phyloP scores from a whole-genome alignment of 768 basidiomycete genomes.

The Leccinum pellstonianum region DNA sequence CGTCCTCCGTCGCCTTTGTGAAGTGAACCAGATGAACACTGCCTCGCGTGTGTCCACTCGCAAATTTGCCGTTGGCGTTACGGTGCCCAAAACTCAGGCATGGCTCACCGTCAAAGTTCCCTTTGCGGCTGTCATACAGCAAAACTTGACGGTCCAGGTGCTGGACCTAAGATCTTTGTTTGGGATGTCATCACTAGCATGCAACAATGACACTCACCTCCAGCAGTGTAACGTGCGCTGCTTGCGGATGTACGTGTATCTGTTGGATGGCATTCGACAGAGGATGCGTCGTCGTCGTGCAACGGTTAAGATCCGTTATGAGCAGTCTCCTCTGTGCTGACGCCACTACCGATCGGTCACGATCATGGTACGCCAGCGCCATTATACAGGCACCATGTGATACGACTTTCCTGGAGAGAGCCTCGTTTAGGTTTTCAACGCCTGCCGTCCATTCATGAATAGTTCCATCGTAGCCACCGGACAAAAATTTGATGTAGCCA shows the following conservation, averaged over 20 bases:
- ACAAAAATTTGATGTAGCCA: constrained; percentile 41
- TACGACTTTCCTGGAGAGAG: constrained; percentile 29
- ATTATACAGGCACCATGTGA: constrained; percentile 31
- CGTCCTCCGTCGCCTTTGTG: constrained; percentile 46
- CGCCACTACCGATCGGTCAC: constrained; percentile 36
- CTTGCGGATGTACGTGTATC: constrained; percentile 47
- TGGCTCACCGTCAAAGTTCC: constrained; percentile 39
- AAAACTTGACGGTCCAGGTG: constrained; percentile 50
- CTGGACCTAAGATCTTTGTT: constrained; percentile 38
- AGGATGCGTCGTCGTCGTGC: constrained; percentile 26
- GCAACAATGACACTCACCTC: constrained; percentile 40
- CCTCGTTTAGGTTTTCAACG: constrained; percentile 19
- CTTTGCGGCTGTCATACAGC: constrained; percentile 45
- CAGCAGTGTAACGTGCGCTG: constrained; percentile 41
- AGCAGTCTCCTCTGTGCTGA: constrained; percentile 36
- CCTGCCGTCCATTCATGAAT: constrained; percentile 41
- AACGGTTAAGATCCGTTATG: constrained; percentile 39
- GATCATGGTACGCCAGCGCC: constrained; percentile 41
- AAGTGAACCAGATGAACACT: constrained; percentile 42
- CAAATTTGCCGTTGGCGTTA: constrained; percentile 23
- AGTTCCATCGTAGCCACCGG: constrained; percentile 48
- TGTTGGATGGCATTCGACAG: constrained; percentile 43
- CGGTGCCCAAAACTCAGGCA: constrained; percentile 46
- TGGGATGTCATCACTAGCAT: constrained; percentile 13
- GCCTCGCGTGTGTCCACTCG: constrained; percentile 37